Conservation (phyloP, 2,329 filamentous ascomycete genomes). For the Botrytis pseudocinerea region DNA sequence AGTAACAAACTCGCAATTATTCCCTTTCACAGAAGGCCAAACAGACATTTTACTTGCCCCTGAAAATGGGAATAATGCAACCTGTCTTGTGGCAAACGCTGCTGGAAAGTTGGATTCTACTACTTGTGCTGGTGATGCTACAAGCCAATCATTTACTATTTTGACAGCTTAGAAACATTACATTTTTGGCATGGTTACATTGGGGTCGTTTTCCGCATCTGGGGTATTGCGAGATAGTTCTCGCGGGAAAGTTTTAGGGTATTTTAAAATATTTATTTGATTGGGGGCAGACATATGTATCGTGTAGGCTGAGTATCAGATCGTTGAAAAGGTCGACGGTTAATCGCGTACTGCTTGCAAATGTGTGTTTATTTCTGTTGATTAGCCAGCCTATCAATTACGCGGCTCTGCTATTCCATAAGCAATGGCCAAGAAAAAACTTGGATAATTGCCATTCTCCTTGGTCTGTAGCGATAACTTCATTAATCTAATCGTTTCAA, state of each 20-base stretch:
- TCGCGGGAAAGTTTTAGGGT: background rate
- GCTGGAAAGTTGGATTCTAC: constrained; percentile 33
- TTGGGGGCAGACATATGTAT: background rate
- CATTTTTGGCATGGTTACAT: background rate
- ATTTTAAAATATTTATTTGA: background rate
- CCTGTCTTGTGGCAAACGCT: constrained; percentile 45
- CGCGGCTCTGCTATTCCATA: background rate
- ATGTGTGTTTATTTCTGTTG: background rate
- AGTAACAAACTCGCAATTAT: constrained; percentile 48
- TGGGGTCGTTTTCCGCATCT: background rate
- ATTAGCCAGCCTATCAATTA: background rate
- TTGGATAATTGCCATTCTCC: background rate
- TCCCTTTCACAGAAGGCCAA: constrained; percentile 46
- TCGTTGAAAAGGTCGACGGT: background rate
- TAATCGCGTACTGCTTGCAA: background rate
- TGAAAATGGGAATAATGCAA: constrained; percentile 46
- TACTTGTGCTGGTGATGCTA: constrained; percentile 27
- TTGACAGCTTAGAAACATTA: background rate
- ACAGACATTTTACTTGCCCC: constrained; percentile 49
- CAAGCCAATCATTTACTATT: constrained; percentile 32
- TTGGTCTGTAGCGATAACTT: background rate
- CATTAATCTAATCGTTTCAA: background rate
- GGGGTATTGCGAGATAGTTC: background rate
- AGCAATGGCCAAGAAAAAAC: background rate
- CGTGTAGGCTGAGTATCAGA: background rate